These are phyloP conservation scores for Triadica sebifera DNA, from an alignment of 345 rosid genomes.

Conservation along the genomic window DNA sequence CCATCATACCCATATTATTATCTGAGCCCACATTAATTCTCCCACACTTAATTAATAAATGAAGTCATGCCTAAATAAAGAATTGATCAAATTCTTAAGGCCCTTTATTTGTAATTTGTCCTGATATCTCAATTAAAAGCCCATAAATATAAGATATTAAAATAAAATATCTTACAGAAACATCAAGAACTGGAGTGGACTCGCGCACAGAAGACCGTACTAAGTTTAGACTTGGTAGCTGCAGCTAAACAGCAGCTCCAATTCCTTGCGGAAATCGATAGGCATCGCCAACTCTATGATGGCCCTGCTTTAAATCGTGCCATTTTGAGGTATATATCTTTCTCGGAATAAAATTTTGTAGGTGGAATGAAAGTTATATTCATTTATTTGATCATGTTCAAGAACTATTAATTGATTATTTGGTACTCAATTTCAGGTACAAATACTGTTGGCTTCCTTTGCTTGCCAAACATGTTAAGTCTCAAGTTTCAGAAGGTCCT, in stretches of 20 bases:
- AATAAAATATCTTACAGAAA: no score
- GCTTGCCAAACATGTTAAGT: conserved; percentile 7
- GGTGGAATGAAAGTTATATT: neutral
- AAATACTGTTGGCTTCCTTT: conserved; percentile 13
- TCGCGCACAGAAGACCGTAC: neutral
- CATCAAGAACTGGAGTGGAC: conserved; percentile 5
- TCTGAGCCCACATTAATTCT: no score
- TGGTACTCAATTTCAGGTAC: neutral
- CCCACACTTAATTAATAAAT: no score
- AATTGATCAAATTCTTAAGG: no score
- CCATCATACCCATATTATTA: no score
- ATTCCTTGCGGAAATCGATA: conserved; percentile 6
- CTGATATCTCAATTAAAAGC: no score
- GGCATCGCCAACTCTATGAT: conserved; percentile 4
- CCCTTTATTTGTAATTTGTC: no score
- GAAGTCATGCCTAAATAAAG: no score
- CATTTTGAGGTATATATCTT: conserved; percentile 1
- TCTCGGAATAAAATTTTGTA: neutral
- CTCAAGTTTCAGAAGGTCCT: neutral
- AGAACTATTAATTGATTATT: no score
- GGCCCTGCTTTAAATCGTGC: neutral
- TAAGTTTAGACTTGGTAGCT: conserved; percentile 3
- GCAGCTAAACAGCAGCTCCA: conserved; percentile 11
- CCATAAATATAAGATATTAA: no score
- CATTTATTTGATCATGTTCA: neutral